Percentiles rank a stretch among this genome's conserved stretches.
These are phyloP conservation scores for Rostrohypoxylon terebratum DNA, from an alignment of 495 filamentous ascomycete species.

Conservation along the genomic window DNA sequence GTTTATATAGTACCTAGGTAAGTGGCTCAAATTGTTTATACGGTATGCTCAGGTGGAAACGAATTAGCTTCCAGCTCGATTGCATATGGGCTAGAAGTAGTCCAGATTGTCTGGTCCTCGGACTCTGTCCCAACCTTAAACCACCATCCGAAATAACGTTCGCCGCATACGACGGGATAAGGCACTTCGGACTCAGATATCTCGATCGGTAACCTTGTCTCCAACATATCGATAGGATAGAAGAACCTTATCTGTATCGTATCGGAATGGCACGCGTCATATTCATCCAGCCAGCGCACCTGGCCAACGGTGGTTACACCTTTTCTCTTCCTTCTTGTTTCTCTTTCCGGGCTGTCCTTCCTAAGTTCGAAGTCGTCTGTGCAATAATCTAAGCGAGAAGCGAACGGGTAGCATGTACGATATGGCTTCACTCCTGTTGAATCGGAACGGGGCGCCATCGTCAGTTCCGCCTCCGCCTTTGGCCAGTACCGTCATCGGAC, in stretches of 20 bases:
- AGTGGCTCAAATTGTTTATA: background rate
- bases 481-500: conserved; percentile 55
- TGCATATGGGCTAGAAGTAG: background rate
- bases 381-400: background rate
- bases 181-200: conserved; percentile 1
- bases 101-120: background rate
- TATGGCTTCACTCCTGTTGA: conserved; percentile 30
- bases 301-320: background rate
- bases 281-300: background rate
- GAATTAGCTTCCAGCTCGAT: background rate
- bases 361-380: background rate
- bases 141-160: conserved; percentile 22
- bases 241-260: conserved; percentile 15
- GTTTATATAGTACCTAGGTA: too few relatives aligned
- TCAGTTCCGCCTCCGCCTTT: conserved; percentile 44
- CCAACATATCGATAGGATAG: background rate
- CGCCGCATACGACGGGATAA: background rate
- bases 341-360: background rate
- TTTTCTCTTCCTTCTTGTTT: conserved; percentile 3
- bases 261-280: background rate
- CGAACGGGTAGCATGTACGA: background rate
- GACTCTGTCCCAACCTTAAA: conserved; percentile 5
- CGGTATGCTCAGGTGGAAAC: background rate
- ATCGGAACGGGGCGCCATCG: conserved; percentile 12
- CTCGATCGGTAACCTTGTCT: conserved; percentile 7